A percentile compares a stretch with the other conserved stretches of the same genome.
phyloP scores from a whole-genome alignment of 2,329 filamentous ascomycete genomes.

The Moelleriella libera region DNA sequence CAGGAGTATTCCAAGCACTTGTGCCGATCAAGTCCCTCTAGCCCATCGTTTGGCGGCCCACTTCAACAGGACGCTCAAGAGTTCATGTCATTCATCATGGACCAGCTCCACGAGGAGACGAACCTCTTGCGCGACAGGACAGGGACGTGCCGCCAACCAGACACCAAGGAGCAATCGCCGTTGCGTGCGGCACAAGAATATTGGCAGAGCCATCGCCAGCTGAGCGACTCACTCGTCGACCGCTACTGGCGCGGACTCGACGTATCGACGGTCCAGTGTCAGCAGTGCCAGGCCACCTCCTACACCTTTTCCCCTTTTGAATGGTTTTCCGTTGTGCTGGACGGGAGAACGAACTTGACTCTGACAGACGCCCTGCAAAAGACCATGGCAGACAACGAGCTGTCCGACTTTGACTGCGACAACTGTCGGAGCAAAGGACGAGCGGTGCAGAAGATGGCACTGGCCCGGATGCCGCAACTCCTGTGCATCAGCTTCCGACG shows the following conservation, averaged over 20 bases:
- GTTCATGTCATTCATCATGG: constrained; percentile 71
- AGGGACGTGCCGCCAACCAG: constrained; percentile 15
- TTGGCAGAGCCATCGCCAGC: constrained; percentile 57
- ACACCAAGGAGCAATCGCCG: constrained; percentile 17
- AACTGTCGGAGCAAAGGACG: constrained; percentile 54
- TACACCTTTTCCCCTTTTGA: constrained; percentile 33
- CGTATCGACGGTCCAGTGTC: constrained; percentile 57
- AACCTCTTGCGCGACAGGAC: constrained; percentile 41
- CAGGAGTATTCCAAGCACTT: constrained; percentile 40
- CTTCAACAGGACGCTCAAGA: constrained; percentile 87
- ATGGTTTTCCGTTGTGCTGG: constrained; percentile 34
- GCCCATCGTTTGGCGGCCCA: constrained; percentile 48
- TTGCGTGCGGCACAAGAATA: constrained; percentile 53
- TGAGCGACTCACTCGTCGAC: constrained; percentile 63
- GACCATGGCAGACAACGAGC: constrained; percentile 52
- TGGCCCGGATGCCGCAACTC: constrained; percentile 67
- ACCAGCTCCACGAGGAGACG: constrained; percentile 74
- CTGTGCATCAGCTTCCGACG: constrained; percentile 66
- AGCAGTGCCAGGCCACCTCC: constrained; percentile 35
- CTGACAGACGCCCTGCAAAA: constrained; percentile 53
- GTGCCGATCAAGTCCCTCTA: constrained; percentile 14
- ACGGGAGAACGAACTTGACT: constrained; percentile 15
- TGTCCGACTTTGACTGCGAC: constrained; percentile 61
- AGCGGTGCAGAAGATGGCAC: constrained; percentile 56
- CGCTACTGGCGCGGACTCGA: constrained; percentile 69